A percentile compares a stretch with the other conserved stretches of the same genome.
Conservation (phyloP, 108 stramenopile genomes). For the Licmophora abbreviata region DNA sequence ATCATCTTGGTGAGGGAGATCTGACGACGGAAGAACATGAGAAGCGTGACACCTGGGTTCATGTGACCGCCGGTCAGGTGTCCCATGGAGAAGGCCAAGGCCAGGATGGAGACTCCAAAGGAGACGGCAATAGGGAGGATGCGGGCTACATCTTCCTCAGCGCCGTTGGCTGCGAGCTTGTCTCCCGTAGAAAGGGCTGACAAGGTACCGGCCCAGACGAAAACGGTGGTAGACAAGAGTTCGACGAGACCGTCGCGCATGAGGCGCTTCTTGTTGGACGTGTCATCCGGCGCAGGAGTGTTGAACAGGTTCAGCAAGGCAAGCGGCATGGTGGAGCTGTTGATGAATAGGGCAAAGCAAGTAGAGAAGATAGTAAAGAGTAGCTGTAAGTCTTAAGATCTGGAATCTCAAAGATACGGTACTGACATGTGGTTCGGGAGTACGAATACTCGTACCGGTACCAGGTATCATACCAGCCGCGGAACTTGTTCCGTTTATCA, state of each 20-base stretch:
- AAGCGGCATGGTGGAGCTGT: no score
- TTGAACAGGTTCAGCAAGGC: no score
- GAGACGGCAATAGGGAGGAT: slow-evolving; percentile 23
- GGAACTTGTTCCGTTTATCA: no score
- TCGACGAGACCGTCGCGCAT: background rate
- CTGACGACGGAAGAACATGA: slow-evolving; percentile 19
- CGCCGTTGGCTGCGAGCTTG: background rate
- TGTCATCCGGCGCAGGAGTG: background rate
- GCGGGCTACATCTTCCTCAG: background rate
- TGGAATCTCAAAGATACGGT: no score
- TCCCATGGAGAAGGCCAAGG: slow-evolving; percentile 25
- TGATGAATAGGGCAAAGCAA: no score
- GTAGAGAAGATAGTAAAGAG: no score
- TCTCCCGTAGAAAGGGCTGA: background rate
- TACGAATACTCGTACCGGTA: no score
- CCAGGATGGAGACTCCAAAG: slow-evolving; percentile 26
- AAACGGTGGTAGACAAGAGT: background rate
- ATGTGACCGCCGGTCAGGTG: slow-evolving; percentile 36
- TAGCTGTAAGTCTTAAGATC: no score
- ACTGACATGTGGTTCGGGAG: no score
- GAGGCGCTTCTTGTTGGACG: background rate
- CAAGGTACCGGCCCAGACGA: slow-evolving; percentile 3
- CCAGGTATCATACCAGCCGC: no score
- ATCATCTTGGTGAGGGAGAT: slow-evolving; percentile 9
- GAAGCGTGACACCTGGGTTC: slow-evolving; percentile 38